Evolutionary conservation across 352 stramenopile species (phyloP).

Genomic region (Pythium sukuiense): DNA sequence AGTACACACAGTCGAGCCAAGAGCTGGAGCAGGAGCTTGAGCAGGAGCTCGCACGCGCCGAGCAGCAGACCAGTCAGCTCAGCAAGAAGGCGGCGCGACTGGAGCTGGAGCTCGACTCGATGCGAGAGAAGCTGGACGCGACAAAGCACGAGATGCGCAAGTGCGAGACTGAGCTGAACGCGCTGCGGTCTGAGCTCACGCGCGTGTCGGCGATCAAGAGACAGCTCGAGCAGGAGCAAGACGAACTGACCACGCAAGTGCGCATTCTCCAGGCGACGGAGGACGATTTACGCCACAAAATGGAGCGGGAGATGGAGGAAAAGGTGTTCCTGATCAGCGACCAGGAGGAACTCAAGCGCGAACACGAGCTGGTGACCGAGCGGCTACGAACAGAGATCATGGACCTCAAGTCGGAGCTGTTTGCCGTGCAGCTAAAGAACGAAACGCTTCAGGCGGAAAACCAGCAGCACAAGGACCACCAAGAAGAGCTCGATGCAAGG

Average conservation of each 20-base stretch:
- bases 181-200: constrained; percentile 46
- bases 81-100: constrained; percentile 47
- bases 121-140: constrained; percentile 54
- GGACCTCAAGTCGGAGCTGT: constrained; percentile 86
- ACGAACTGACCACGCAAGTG: constrained; percentile 80
- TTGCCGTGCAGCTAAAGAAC: constrained; percentile 66
- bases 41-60: constrained; percentile 65
- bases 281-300: constrained; percentile 72
- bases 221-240: constrained; percentile 68
- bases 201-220: constrained; percentile 40
- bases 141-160: constrained; percentile 50
- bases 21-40: constrained; percentile 79
- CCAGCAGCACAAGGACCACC: constrained; percentile 31
- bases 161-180: constrained; percentile 50
- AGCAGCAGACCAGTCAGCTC: constrained; percentile 51
- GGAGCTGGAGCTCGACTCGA: constrained; percentile 48
- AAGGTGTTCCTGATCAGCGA: constrained; percentile 85
- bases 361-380: constrained; percentile 77
- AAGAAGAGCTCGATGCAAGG: background rate
- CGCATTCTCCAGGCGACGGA: constrained; percentile 81
- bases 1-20: constrained; percentile 82
- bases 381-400: constrained; percentile 82
- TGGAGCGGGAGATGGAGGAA: constrained; percentile 86
- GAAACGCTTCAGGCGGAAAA: constrained; percentile 34
- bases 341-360: constrained; percentile 77